Evolutionary conservation across 495 filamentous ascomycete species (phyloP), one percentile per base, ranked within the genome.

Genomic region (Trichoderma virens): DNA sequence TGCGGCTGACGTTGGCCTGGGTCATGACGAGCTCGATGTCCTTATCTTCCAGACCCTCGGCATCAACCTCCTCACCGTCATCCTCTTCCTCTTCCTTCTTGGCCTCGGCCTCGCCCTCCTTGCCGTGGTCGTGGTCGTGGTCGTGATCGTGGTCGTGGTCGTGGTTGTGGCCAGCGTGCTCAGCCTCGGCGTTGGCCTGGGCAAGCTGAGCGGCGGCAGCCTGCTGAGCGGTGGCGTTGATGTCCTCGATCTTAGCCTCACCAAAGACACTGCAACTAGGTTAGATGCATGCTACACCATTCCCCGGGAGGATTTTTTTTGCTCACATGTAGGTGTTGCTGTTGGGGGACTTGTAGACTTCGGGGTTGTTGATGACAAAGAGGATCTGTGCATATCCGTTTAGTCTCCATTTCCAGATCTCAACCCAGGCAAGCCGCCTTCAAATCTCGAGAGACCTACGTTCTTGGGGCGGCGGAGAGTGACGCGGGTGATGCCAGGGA

Each of bases 21-120:
- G 91, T 91, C 92, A 98, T 98, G 74, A 99, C 94, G 38, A 99
- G 83, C 74, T 99, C 95, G 71, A 99, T 98, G 74, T 99, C 94
- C 86, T 99, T 99, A 70, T 89, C 88, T 81, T 99, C 94, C 31
- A 99, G 86, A 65, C 93, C 94, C 54, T 86, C 78, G 67, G 96
- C 92, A 71, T 98, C 94, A 30, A 95, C 91, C 75, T 96, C 92
- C 80, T 97, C 94, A 65, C 87, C 93, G 68, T 98, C 95, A 68
- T 98, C 93, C 66, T 96, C 92, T 38, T 84, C 83, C 45, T 88
- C 85, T 35, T 91, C 89, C 80, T 95, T 90, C 85, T 95, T 90
- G 67, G 81, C 82, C 66, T 89, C 88, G 61, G 76, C 73, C 76
- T 89, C 87, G 68, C 86, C 83, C 66, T 84, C 89, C 83, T 91